Conservation (phyloP, 1,284 basidiomycete species). For the Ceratobasidium theobromae region DNA sequence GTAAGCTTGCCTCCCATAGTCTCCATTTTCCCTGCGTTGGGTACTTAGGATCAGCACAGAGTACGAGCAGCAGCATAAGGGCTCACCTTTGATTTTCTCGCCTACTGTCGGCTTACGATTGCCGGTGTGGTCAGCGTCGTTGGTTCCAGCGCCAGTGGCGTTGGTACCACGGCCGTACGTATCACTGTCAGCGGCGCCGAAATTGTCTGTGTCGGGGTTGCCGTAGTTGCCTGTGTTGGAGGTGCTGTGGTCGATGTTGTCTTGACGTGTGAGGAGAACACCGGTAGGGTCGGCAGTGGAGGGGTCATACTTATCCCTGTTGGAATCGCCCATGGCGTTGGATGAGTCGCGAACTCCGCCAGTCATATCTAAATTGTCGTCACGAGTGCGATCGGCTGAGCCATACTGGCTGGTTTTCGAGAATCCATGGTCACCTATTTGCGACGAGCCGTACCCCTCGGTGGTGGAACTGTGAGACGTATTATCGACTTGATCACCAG, state of each 20-base stretch:
- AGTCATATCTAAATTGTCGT: neutral
- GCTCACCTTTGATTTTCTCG: constrained; percentile 29
- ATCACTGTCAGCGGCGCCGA: constrained; percentile 2
- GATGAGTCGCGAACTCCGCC: neutral
- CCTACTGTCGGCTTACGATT: constrained; percentile 23
- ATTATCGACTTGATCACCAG: too few species aligned
- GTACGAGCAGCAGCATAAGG: neutral
- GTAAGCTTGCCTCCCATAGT: constrained; percentile 21
- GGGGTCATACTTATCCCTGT: neutral
- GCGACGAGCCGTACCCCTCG: neutral
- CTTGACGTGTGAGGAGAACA: neutral
- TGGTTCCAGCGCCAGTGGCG: neutral
- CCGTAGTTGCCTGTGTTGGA: neutral
- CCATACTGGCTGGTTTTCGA: neutral
- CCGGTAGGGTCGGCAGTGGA: neutral
- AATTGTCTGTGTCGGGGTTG: neutral
- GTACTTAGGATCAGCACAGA: neutral
- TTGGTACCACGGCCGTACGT: constrained; percentile 20
- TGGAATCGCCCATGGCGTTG: neutral
- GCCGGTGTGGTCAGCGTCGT: neutral
- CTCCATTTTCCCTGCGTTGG: constrained; percentile 11
- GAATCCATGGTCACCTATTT: neutral
- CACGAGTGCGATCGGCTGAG: neutral
- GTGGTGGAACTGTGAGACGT: neutral
- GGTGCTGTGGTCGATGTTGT: neutral